Percentiles rank a stretch among this genome's conserved stretches.
These are phyloP conservation scores for Saccharomycopsis synnaedendra DNA, from an alignment of 805 yeast genomes.

Conservation along the genomic window DNA sequence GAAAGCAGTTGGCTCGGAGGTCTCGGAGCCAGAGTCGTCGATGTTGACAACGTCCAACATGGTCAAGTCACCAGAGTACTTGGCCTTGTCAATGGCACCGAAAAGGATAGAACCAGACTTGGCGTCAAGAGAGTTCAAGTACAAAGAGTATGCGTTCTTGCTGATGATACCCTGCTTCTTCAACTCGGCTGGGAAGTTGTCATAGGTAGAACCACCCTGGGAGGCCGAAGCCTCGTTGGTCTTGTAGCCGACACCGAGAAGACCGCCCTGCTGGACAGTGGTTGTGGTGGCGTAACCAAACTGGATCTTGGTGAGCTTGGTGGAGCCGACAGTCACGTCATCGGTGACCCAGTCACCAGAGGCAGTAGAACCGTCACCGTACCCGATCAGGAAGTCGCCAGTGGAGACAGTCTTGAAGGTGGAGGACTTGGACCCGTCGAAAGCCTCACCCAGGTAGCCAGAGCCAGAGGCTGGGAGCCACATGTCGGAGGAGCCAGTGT, in stretches of 20 bases:
- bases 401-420: constrained; percentile 24
- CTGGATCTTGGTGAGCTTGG: constrained; percentile 7
- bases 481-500: constrained; percentile 39
- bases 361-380: constrained; percentile 41
- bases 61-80: constrained; percentile 36
- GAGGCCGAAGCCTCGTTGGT: constrained; percentile 46
- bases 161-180: constrained; percentile 45
- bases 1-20: constrained; percentile 37
- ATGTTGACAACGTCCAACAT: constrained; percentile 42
- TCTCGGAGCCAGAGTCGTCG: constrained; percentile 19
- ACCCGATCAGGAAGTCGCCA: constrained; percentile 27
- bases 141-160: constrained; percentile 50
- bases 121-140: constrained; percentile 34
- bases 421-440: constrained; percentile 23
- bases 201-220: constrained; percentile 21
- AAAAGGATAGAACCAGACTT: constrained; percentile 46
- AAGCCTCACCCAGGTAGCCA: constrained; percentile 23
- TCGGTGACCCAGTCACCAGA: constrained; percentile 32
- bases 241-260: constrained; percentile 62
- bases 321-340: constrained; percentile 16
- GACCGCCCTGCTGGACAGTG: constrained; percentile 20
- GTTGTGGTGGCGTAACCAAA: constrained; percentile 14
- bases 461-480: constrained; percentile 29
- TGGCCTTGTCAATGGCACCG: constrained; percentile 62
- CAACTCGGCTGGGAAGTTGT: constrained; percentile 54